phyloP scores from a whole-genome alignment of 805 yeast species.

The Kodamaea kakaduensis region DNA sequence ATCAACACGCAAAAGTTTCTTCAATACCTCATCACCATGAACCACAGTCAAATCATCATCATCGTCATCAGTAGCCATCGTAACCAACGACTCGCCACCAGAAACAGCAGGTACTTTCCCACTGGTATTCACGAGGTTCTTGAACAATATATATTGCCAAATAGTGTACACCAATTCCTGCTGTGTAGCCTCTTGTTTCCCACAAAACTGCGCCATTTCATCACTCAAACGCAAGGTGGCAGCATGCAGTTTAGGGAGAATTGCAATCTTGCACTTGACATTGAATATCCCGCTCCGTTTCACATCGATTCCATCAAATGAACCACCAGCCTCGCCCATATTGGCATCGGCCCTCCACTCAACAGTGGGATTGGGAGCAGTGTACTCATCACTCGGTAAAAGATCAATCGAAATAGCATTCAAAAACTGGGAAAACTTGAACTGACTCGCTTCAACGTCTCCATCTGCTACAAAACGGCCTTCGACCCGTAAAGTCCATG shows the following conservation, averaged over 20 bases:
- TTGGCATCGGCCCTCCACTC: slow-evolving; percentile 82
- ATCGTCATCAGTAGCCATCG: slow-evolving; percentile 18
- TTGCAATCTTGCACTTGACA: slow-evolving; percentile 63
- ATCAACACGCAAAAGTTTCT: slow-evolving; percentile 44
- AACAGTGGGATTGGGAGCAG: slow-evolving; percentile 42
- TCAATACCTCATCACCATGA: slow-evolving; percentile 43
- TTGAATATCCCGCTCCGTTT: slow-evolving; percentile 64
- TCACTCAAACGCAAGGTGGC: slow-evolving; percentile 61
- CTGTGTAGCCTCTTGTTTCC: slow-evolving; percentile 74
- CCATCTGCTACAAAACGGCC: slow-evolving; percentile 66
- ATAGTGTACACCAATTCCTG: slow-evolving; percentile 77
- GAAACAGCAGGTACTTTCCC: slow-evolving; percentile 37
- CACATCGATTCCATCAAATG: slow-evolving; percentile 85
- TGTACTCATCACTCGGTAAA: slow-evolving; percentile 37
- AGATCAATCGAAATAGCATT: slow-evolving; percentile 84
- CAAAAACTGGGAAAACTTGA: slow-evolving; percentile 73
- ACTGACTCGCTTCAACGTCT: slow-evolving; percentile 22
- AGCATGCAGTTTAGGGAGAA: slow-evolving; percentile 57
- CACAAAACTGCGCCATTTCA: slow-evolving; percentile 64
- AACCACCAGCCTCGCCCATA: slow-evolving; percentile 13
- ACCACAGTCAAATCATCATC: slow-evolving; percentile 34
- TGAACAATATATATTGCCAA: slow-evolving; percentile 76
- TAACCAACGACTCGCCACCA: slow-evolving; percentile 18
- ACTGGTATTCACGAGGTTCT: slow-evolving; percentile 44
- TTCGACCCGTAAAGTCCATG: slow-evolving; percentile 87